phyloP scores from a whole-genome alignment of 1,139 yeast genomes.

The Pichia sp. region DNA sequence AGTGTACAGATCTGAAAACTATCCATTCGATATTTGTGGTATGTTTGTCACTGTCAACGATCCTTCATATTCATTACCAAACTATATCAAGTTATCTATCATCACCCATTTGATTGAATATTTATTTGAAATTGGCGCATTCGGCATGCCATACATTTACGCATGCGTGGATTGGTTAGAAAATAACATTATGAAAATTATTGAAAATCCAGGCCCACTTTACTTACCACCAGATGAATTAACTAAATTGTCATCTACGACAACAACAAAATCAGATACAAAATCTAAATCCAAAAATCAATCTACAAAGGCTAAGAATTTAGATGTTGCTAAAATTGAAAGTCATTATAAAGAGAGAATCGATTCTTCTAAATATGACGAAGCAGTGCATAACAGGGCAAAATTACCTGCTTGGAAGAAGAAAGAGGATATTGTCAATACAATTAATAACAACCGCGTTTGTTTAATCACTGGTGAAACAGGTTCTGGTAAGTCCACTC shows the following conservation, averaged over 20 bases:
- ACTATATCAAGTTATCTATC: slow-evolving; percentile 69
- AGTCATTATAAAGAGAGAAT: slow-evolving; percentile 26
- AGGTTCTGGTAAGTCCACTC: slow-evolving; percentile 95
- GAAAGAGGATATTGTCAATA: slow-evolving; percentile 49
- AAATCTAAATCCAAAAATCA: slow-evolving; percentile 22
- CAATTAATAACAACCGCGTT: slow-evolving; percentile 59
- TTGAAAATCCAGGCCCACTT: slow-evolving; percentile 74
- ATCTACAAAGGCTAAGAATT: slow-evolving; percentile 4
- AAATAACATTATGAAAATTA: slow-evolving; percentile 53
- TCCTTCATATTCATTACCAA: slow-evolving; percentile 55
- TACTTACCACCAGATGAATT: slow-evolving; percentile 33
- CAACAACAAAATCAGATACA: background rate
- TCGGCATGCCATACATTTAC: slow-evolving; percentile 72
- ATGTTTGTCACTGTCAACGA: slow-evolving; percentile 52
- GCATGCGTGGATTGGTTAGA: slow-evolving; percentile 74
- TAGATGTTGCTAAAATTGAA: slow-evolving; percentile 26
- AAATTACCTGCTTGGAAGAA: slow-evolving; percentile 84
- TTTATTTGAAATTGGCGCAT: slow-evolving; percentile 39
- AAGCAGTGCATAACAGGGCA: slow-evolving; percentile 46
- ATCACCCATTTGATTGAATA: slow-evolving; percentile 46
- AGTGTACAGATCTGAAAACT: slow-evolving; percentile 49
- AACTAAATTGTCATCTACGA: background rate
- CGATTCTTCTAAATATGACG: slow-evolving; percentile 28
- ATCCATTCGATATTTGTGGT: slow-evolving; percentile 65
- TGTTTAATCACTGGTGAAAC: slow-evolving; percentile 93